phyloP scores from a whole-genome alignment of 495 filamentous ascomycete species.

The Neurospora sp. region DNA sequence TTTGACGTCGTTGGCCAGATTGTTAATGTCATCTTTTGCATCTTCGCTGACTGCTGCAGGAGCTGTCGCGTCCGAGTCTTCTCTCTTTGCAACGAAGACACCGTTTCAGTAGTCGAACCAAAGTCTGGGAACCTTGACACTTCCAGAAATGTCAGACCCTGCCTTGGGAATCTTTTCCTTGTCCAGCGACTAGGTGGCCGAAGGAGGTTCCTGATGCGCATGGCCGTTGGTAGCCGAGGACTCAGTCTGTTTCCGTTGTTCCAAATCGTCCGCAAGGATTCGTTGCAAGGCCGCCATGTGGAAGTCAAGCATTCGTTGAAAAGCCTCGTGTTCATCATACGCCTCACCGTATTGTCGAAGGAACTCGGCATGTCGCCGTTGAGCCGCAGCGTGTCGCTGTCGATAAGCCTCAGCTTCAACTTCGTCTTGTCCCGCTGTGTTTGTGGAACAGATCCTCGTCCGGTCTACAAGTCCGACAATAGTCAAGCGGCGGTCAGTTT shows the following conservation, averaged over 20 bases:
- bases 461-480: neutral
- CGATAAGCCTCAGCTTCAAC: neutral
- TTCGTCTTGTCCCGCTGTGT: neutral
- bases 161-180: neutral
- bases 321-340: neutral
- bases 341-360: neutral
- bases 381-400: neutral
- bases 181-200: neutral
- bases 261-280: neutral
- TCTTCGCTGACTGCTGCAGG: neutral
- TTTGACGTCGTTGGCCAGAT: neutral
- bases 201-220: neutral
- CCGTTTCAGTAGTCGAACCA: neutral
- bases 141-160: neutral
- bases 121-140: neutral
- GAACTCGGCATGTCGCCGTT: neutral
- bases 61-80: neutral
- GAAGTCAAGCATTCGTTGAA: neutral
- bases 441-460: neutral
- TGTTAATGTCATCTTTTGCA: neutral
- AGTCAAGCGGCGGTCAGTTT: neutral
- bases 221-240: neutral
- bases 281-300: neutral
- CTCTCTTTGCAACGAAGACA: neutral
- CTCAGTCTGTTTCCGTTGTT: neutral